phyloP scores from a whole-genome alignment of 352 stramenopile genomes.

The Pythium myriotylum region DNA sequence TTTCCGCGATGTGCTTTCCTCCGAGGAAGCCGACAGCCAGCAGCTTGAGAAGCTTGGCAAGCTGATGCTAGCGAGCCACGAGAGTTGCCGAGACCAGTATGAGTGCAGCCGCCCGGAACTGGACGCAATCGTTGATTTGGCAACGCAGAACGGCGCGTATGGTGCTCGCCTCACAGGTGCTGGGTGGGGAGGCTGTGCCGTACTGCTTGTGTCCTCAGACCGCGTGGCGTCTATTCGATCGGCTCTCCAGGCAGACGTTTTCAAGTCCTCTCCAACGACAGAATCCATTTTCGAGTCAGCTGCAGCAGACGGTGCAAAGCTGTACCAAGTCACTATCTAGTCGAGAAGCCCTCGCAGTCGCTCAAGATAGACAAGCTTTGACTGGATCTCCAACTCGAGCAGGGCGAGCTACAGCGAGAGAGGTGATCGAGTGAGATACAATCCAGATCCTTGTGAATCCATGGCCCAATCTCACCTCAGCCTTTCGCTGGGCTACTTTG shows the following conservation, averaged over 20 bases:
- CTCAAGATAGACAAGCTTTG: conserved; percentile 65
- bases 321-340: conserved; percentile 14
- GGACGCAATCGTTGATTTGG: conserved; percentile 59
- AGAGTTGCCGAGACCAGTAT: conserved; percentile 65
- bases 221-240: conserved; percentile 1
- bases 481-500: conserved; percentile 49
- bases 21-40: background rate
- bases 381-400: conserved; percentile 67
- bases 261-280: background rate
- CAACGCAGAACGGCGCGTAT: conserved; percentile 47
- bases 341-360: conserved; percentile 26
- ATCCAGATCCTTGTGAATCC: no score
- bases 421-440: no score
- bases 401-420: conserved; percentile 47
- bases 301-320: conserved; percentile 17
- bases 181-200: conserved; percentile 83
- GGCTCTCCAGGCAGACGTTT: conserved; percentile 6
- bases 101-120: conserved; percentile 79
- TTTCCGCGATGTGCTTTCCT: conserved; percentile 40
- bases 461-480: conserved; percentile 41
- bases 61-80: conserved; percentile 74
- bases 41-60: conserved; percentile 42
- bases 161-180: conserved; percentile 78
- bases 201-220: conserved; percentile 43
- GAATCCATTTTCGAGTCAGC: conserved; percentile 38